A percentile compares a stretch with the other conserved stretches of the same genome.
Conservation (phyloP, 2,329 filamentous ascomycete species). For the Aschersonia sp. region DNA sequence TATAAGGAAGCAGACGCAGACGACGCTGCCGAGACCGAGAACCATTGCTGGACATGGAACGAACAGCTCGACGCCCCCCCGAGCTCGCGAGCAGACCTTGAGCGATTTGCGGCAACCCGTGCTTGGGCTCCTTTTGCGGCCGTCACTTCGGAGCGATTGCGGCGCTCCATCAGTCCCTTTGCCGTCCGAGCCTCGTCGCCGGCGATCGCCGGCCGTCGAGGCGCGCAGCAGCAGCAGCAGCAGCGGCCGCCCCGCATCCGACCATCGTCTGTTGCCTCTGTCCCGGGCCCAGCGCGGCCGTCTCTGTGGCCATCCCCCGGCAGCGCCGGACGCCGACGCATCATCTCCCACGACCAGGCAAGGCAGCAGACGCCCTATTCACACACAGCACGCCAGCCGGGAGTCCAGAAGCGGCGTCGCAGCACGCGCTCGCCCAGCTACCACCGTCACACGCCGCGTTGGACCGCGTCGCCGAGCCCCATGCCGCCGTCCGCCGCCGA, state of each 20-base stretch:
- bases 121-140: too few relatives aligned
- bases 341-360: too few relatives aligned
- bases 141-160: conserved; percentile 6
- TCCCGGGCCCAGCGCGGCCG: too few relatives aligned
- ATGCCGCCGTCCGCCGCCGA: conserved; percentile 20
- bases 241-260: conserved; percentile 34
- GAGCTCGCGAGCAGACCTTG: conserved; percentile 25
- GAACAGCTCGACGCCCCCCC: conserved; percentile 45
- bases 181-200: conserved; percentile 25
- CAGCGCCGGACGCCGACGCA: too few relatives aligned
- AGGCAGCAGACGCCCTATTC: not conserved
- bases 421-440: conserved; percentile 43
- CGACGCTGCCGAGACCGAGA: conserved; percentile 45
- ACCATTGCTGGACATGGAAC: conserved; percentile 54
- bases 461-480: conserved; percentile 34
- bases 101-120: conserved; percentile 25
- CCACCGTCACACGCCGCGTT: conserved; percentile 38
- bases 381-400: conserved; percentile 9
- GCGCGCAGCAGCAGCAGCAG: not conserved
- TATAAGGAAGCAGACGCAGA: conserved; percentile 23
- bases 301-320: too few relatives aligned
- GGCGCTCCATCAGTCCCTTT: conserved; percentile 15
- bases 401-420: conserved; percentile 32
- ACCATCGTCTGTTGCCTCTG: conserved; percentile 28
- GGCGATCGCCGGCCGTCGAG: conserved; percentile 21